Evolutionary conservation across 257 asterid species (phyloP).

Genomic region (Scutellaria baicalensis): DNA sequence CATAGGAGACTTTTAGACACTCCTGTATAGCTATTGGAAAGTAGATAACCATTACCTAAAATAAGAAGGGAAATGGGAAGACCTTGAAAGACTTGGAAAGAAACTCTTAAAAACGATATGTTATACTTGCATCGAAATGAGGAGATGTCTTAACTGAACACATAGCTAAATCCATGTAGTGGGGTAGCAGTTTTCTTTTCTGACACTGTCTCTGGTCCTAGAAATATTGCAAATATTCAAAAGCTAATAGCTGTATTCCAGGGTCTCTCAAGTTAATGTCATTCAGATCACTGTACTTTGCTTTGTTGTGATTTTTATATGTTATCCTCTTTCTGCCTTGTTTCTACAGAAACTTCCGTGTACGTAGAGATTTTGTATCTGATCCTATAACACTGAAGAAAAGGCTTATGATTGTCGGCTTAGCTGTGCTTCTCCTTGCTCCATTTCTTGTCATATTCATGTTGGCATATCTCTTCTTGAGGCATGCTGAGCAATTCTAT

Average conservation of each 20-base stretch:
- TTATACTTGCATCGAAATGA: too few relatives aligned
- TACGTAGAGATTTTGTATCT: conserved; percentile 76
- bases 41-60: too few relatives aligned
- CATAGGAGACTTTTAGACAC: too few relatives aligned
- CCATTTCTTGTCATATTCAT: conserved; percentile 95
- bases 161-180: too few relatives aligned
- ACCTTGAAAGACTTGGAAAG: too few relatives aligned
- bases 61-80: too few relatives aligned
- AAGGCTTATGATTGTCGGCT: conserved; percentile 90
- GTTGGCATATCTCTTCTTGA: conserved; percentile 92
- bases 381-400: conserved; percentile 75
- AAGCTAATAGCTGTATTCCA: conserved; percentile 36
- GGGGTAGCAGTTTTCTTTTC: neutral
- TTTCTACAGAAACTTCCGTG: conserved; percentile 65
- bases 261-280: neutral
- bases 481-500: conserved; percentile 97
- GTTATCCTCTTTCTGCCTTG: conserved; percentile 1
- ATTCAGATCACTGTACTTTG: neutral
- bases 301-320: neutral
- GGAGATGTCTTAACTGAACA: too few relatives aligned
- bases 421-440: conserved; percentile 70
- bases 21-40: too few relatives aligned
- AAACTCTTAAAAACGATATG: too few relatives aligned
- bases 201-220: conserved; percentile 26
- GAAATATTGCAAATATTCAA: conserved; percentile 28